Evolutionary conservation across 495 filamentous ascomycete species (phyloP).

Genomic region (Neurospora sp.): DNA sequence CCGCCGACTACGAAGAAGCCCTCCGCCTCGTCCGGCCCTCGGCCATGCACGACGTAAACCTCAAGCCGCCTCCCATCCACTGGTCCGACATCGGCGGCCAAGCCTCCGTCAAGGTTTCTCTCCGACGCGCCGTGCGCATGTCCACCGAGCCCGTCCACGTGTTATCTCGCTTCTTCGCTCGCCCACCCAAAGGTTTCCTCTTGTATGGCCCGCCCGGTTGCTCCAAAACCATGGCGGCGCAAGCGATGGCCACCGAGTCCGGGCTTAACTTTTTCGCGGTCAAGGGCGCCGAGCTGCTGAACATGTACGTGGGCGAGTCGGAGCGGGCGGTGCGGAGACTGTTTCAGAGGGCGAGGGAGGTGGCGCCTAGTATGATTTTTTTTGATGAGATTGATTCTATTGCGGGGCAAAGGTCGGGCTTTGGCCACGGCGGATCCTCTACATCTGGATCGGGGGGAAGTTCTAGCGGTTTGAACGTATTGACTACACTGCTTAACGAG

Average conservation of each 20-base stretch:
- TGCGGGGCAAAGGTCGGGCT: slow-evolving; percentile 55
- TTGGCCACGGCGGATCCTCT: slow-evolving; percentile 8
- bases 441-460: slow-evolving; percentile 26
- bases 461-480: slow-evolving; percentile 60
- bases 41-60: slow-evolving; percentile 81
- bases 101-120: slow-evolving; percentile 60
- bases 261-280: slow-evolving; percentile 92
- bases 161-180: slow-evolving; percentile 38
- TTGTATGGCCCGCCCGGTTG: slow-evolving; percentile 94
- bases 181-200: slow-evolving; percentile 68
- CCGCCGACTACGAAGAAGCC: slow-evolving; percentile 34
- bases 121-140: slow-evolving; percentile 25
- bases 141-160: slow-evolving; percentile 41
- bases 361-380: slow-evolving; percentile 89
- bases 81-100: slow-evolving; percentile 92
- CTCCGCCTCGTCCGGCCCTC: slow-evolving; percentile 53
- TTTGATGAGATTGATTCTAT: slow-evolving; percentile 98
- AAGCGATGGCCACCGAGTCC: slow-evolving; percentile 84
- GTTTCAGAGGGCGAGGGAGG: slow-evolving; percentile 77
- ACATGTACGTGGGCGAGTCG: slow-evolving; percentile 96
- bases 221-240: slow-evolving; percentile 88
- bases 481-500: slow-evolving; percentile 88
- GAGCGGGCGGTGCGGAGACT: slow-evolving; percentile 82
- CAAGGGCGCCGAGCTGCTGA: slow-evolving; percentile 91
- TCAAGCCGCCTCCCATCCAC: slow-evolving; percentile 75